Evolutionary conservation across 257 asterid genomes (phyloP), one percentile per base, ranked within the genome.

Genomic region (Solanum okadae): DNA sequence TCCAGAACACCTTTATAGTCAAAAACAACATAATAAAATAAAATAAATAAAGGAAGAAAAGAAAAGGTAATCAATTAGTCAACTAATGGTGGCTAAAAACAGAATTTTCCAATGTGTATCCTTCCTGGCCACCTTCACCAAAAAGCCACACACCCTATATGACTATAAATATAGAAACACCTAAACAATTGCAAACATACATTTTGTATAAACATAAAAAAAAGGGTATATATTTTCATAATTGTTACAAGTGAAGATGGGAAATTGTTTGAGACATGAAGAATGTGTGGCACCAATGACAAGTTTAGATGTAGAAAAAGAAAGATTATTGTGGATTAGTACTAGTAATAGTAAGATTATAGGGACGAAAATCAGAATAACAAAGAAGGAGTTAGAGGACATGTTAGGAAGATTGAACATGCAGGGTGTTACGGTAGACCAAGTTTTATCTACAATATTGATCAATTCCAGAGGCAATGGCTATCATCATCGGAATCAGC

Each of bases 351-450:
- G 11, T 56, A 82, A 83, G 22, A 85, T 63, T 5, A 5, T 83
- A 81, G 90, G 63, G 70, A 75, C 89, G 68, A 94, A 92, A 91
- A 85, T 93, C n/a, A 92, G 89, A 90, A 90, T 93, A 15, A 91
- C 91, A 4, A 93, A 88, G 91, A 87, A 86, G 86, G 91, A 92
- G 92, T 90, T 94, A 87, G 91, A 90, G 90, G 90, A 93, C 40
- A 33, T 91, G 88, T 3, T 93, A 67, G 93, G 90, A 8, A 68
- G 73, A 68, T 92, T 90, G 86, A 91, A 92, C 27, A 27, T 86
- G 87, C 91, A 89, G 1, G 87, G 63, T 61, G 88, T 91, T 38
- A 90, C 95, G 5, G 90, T 88, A 85, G 94, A 92, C 85, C 97
- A 91, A 67, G 78, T 92, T 37, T 87, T 93, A 73, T 87, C 91